phyloP scores from a whole-genome alignment of 2,329 filamentous ascomycete species.

The Cyphellophora europaea region DNA sequence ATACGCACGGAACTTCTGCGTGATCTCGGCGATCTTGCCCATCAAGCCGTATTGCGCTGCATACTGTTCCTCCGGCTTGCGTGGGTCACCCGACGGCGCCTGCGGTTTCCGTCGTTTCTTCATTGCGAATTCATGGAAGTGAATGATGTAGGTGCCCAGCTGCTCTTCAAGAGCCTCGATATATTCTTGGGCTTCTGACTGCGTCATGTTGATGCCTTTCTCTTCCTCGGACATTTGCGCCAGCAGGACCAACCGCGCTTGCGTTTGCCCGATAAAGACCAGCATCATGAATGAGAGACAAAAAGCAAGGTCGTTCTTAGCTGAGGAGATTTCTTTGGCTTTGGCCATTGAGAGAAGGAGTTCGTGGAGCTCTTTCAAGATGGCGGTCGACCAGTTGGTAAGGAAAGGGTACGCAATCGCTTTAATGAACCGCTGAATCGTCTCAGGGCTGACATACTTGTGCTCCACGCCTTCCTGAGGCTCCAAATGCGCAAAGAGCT shows the following conservation, averaged over 20 bases:
- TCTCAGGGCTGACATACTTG: conserved; percentile 9
- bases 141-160: conserved; percentile 9
- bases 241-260: conserved; percentile 7
- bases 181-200: conserved; percentile 3
- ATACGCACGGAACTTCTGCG: conserved; percentile 1
- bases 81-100: background rate
- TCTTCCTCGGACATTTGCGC: conserved; percentile 4
- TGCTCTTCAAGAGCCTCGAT: conserved; percentile 12
- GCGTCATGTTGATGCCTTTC: conserved; percentile 2
- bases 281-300: conserved; percentile 13
- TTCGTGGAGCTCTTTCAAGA: conserved; percentile 11
- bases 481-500: conserved; percentile 7
- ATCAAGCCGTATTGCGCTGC: conserved; percentile 3
- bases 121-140: conserved; percentile 14
- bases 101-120: conserved; percentile 4
- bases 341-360: conserved; percentile 13
- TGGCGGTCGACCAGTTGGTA: conserved; percentile 3
- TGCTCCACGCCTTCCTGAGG: conserved; percentile 1
- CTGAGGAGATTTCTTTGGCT: conserved; percentile 4
- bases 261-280: conserved; percentile 10
- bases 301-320: conserved; percentile 8
- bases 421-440: conserved; percentile 15
- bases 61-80: background rate
- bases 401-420: conserved; percentile 7
- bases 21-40: background rate